Evolutionary conservation across 2,329 filamentous ascomycete species (phyloP).

Genomic region (Pleomassaria siparia): DNA sequence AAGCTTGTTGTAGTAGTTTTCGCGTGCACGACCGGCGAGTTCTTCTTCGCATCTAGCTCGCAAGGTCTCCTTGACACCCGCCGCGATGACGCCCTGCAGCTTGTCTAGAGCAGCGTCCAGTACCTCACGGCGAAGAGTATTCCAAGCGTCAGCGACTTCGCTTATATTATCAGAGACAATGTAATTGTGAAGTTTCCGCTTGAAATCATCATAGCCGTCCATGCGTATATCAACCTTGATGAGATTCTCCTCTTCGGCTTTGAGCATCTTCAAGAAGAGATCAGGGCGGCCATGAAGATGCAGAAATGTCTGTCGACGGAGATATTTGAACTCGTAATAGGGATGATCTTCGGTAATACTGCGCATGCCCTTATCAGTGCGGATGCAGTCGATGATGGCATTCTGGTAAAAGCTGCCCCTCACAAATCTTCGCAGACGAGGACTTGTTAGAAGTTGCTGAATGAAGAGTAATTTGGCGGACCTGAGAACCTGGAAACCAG

Average conservation of each 20-base stretch:
- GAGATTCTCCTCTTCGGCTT: slow-evolving; percentile 90
- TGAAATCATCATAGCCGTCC: slow-evolving; percentile 74
- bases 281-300: slow-evolving; percentile 84
- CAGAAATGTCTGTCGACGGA: slow-evolving; percentile 82
- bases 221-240: slow-evolving; percentile 82
- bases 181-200: slow-evolving; percentile 73
- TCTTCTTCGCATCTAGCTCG: slow-evolving; percentile 93
- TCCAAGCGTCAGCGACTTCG: slow-evolving; percentile 93
- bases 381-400: slow-evolving; percentile 80
- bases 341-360: slow-evolving; percentile 94
- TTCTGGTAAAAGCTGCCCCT: slow-evolving; percentile 80
- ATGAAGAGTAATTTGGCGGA: slow-evolving; percentile 86
- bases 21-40: slow-evolving; percentile 82
- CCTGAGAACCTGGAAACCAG: slow-evolving; percentile 71
- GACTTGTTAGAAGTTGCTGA: slow-evolving; percentile 85
- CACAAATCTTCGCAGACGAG: slow-evolving; percentile 85
- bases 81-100: slow-evolving; percentile 79
- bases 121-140: slow-evolving; percentile 80
- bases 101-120: slow-evolving; percentile 79
- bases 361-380: slow-evolving; percentile 90
- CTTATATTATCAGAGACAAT: slow-evolving; percentile 96
- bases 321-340: slow-evolving; percentile 97
- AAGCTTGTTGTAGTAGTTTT: slow-evolving; percentile 84
- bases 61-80: slow-evolving; percentile 91
- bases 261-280: slow-evolving; percentile 94